These are phyloP conservation scores for Areca catechu DNA, from an alignment of 176 grass and related monocot genomes.

Conservation along the genomic window DNA sequence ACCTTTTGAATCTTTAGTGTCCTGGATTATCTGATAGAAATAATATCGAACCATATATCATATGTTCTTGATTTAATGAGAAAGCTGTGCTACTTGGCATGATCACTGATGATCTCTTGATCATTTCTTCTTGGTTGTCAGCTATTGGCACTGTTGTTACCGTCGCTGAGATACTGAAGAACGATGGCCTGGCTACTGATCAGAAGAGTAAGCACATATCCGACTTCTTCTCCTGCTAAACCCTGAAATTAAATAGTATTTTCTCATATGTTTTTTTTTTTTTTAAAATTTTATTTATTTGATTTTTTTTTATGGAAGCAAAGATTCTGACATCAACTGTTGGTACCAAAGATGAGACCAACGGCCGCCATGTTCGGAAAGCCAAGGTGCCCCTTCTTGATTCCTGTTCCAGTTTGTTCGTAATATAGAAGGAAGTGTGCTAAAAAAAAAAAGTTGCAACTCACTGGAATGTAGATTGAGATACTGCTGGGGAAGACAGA, in stretches of 20 bases:
- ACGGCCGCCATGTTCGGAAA: conserved; percentile 82
- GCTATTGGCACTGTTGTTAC: conserved; percentile 5
- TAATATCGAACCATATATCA: too few relatives aligned
- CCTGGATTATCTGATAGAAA: too few relatives aligned
- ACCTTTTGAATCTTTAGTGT: too few relatives aligned
- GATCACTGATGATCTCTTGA: too few relatives aligned
- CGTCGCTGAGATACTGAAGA: conserved; percentile 1
- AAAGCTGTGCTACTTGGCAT: too few relatives aligned
- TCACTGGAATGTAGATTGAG: conserved; percentile 58
- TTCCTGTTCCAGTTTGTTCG: background rate
- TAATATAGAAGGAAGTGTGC: background rate
- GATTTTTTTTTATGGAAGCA: conserved; percentile 6
- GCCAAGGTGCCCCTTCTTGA: conserved; percentile 47
- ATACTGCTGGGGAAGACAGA: conserved; percentile 77
- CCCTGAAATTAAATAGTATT: too few relatives aligned
- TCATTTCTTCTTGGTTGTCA: background rate
- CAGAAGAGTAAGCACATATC: background rate
- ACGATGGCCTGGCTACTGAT: conserved; percentile 1
- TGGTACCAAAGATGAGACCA: conserved; percentile 65
- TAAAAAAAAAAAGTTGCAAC: background rate
- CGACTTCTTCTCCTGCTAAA: too few relatives aligned
- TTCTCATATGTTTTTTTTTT: background rate
- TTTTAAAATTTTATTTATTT: too few relatives aligned
- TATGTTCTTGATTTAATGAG: too few relatives aligned
- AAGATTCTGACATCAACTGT: conserved; percentile 86